phyloP scores from a whole-genome alignment of 2,329 filamentous ascomycete species.

The Diaporthe ampelina region DNA sequence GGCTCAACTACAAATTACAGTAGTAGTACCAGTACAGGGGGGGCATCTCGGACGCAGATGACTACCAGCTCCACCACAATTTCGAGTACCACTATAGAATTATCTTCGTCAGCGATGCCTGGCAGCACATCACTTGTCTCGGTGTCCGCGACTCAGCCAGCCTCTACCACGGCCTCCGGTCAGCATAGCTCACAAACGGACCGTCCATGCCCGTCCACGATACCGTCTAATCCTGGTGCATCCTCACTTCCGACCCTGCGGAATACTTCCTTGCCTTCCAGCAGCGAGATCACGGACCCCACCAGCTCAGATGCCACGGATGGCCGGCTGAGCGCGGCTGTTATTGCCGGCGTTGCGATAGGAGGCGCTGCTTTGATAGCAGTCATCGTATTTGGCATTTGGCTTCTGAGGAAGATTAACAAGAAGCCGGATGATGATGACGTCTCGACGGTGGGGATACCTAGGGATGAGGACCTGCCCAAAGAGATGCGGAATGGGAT shows the following conservation, averaged over 20 bases:
- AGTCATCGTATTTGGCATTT: not conserved
- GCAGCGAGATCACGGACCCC: not conserved
- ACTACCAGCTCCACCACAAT: not conserved
- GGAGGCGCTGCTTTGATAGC: not conserved
- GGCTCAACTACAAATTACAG: not conserved
- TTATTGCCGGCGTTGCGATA: not conserved
- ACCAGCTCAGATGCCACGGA: not conserved
- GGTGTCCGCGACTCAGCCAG: not conserved
- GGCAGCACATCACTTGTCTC: not conserved
- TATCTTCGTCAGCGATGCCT: not conserved
- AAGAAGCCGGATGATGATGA: conserved; percentile 11
- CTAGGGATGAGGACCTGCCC: conserved; percentile 1
- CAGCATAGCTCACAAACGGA: no score
- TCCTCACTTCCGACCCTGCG: not conserved
- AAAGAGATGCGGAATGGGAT: conserved; percentile 10
- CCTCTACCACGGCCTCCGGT: not conserved
- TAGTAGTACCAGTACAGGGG: not conserved
- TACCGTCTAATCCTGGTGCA: not conserved
- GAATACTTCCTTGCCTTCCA: no score
- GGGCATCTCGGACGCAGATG: not conserved
- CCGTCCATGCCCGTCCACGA: not conserved
- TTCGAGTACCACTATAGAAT: not conserved
- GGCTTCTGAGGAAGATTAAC: not conserved
- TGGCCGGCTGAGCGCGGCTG: not conserved
- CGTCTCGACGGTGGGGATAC: conserved; percentile 5